Conservation (phyloP, 225 moss, liverwort and hornwort genomes). For the Sphagnum contortum region DNA sequence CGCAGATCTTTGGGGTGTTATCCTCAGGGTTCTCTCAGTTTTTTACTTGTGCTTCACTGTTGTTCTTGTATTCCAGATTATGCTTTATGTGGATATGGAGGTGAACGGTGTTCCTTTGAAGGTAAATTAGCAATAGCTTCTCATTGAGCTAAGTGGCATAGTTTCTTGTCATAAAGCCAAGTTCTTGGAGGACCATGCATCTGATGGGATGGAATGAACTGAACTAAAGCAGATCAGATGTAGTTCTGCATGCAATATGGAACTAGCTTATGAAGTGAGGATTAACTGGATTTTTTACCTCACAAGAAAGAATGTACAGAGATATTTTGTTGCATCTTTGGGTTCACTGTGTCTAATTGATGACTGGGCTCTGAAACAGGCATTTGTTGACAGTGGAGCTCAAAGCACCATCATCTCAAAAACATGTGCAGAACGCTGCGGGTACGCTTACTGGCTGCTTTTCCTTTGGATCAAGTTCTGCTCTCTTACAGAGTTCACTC, state of each 20-base stretch:
- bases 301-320: too few species aligned
- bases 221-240: neutral
- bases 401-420: conserved; percentile 96
- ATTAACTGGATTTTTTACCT: too few species aligned
- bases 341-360: too few species aligned
- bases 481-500: too few species aligned
- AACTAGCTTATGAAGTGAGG: too few species aligned
- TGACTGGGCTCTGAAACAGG: conserved; percentile 28
- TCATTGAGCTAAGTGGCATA: neutral
- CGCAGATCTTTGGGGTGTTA: too few species aligned
- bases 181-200: neutral
- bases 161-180: neutral
- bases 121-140: conserved; percentile 19
- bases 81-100: conserved; percentile 99
- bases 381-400: conserved; percentile 99
- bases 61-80: conserved; percentile 42
- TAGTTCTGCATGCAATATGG: neutral
- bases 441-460: conserved; percentile 29
- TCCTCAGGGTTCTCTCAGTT: too few species aligned
- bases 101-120: conserved; percentile 94
- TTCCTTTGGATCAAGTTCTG: too few species aligned
- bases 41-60: neutral
- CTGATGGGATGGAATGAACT: neutral
- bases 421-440: conserved; percentile 86
- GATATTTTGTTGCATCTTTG: too few species aligned